Evolutionary conservation across 257 asterid species (phyloP).

Genomic region (Ophiorrhiza pumila): DNA sequence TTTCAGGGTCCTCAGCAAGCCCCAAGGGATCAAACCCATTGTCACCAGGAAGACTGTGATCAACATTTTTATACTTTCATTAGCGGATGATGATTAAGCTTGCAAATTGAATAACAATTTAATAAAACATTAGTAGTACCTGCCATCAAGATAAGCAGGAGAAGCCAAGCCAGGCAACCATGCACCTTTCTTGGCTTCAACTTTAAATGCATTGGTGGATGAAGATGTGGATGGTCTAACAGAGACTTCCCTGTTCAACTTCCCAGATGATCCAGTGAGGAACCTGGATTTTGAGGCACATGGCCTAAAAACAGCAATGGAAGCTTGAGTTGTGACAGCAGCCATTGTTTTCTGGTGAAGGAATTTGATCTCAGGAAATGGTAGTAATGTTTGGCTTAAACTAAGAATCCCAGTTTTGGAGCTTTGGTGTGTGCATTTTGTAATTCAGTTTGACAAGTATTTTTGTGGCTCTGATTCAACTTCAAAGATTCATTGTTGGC

Average conservation of each 20-base stretch:
- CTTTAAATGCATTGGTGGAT: slow-evolving; percentile 42
- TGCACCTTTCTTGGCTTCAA: slow-evolving; percentile 95
- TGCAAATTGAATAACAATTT: no score
- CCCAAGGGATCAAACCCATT: slow-evolving; percentile 89
- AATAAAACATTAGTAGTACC: slow-evolving; percentile 36
- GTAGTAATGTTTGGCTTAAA: slow-evolving; percentile 16
- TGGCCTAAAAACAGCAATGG: slow-evolving; percentile 70
- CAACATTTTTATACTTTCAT: background rate
- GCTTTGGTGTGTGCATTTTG: slow-evolving; percentile 36
- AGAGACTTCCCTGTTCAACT: slow-evolving; percentile 47
- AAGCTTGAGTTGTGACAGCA: slow-evolving; percentile 69
- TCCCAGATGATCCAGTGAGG: slow-evolving; percentile 61
- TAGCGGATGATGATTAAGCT: background rate
- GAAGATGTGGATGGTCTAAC: slow-evolving; percentile 36
- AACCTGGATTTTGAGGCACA: slow-evolving; percentile 53
- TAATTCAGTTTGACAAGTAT: slow-evolving; percentile 23
- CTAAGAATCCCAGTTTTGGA: slow-evolving; percentile 17
- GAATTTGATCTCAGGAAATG: slow-evolving; percentile 2
- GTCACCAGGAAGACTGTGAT: slow-evolving; percentile 73
- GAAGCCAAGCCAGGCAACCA: slow-evolving; percentile 94
- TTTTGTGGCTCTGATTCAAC: slow-evolving; percentile 52
- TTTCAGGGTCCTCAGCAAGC: slow-evolving; percentile 85
- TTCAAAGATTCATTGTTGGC: slow-evolving; percentile 30
- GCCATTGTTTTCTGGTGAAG: slow-evolving; percentile 44
- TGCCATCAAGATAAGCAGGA: slow-evolving; percentile 81